Conservation (phyloP, 2,329 filamentous ascomycete genomes). For the Arthrobotrys musiformis region DNA sequence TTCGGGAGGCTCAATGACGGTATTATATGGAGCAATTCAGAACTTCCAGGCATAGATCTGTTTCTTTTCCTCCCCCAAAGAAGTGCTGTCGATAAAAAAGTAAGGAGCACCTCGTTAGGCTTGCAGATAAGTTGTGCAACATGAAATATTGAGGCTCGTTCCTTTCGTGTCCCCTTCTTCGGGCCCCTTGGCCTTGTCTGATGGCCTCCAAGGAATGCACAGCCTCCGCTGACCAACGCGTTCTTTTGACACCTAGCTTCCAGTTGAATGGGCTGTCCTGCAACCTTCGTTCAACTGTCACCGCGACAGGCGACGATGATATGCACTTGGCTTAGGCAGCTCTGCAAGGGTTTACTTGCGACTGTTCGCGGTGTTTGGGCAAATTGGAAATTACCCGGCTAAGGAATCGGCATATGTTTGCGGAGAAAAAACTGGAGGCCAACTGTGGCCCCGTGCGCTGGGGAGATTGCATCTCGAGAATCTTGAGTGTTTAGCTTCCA, state of each 20-base stretch:
- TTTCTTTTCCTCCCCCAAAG: neutral
- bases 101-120: neutral
- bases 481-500: neutral
- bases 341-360: constrained; percentile 15
- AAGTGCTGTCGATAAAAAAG: neutral
- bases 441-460: constrained; percentile 4
- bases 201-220: constrained; percentile 1
- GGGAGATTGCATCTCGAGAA: constrained; percentile 9
- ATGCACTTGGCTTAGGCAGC: constrained; percentile 12
- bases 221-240: constrained; percentile 17
- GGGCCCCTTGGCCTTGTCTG: neutral
- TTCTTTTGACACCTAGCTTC: neutral
- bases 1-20: neutral
- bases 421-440: neutral
- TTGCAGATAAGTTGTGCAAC: constrained; percentile 13
- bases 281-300: neutral
- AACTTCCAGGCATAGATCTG: neutral
- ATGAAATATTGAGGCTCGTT: constrained; percentile 7
- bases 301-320: constrained; percentile 9
- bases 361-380: constrained; percentile 1
- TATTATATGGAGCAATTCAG: neutral
- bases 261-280: neutral
- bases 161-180: neutral
- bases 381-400: constrained; percentile 9
- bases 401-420: constrained; percentile 14